phyloP scores from a whole-genome alignment of 2,329 filamentous ascomycete species.

The Penicillium fuscoglaucum region DNA sequence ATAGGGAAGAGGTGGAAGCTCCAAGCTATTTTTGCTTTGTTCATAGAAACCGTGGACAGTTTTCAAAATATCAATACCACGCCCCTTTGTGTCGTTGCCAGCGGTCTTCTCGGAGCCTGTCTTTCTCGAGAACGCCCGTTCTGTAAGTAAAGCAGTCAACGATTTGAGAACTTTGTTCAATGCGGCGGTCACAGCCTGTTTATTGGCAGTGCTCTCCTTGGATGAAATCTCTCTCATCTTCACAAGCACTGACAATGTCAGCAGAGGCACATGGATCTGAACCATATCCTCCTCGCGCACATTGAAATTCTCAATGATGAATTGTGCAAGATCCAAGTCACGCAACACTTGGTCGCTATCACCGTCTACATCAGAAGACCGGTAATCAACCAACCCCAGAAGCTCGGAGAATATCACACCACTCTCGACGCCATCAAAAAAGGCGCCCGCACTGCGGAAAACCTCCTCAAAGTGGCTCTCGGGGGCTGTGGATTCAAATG shows the following conservation, averaged over 20 bases:
- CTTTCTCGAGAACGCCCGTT: conserved; percentile 53
- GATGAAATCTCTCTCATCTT: conserved; percentile 45
- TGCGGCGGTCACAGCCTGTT: conserved; percentile 24
- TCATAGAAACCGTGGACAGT: conserved; percentile 68
- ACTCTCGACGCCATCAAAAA: conserved; percentile 97
- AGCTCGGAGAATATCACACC: conserved; percentile 88
- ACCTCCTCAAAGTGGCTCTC: conserved; percentile 80
- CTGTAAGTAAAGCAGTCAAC: conserved; percentile 47
- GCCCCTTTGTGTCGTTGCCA: conserved; percentile 18
- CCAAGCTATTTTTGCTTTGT: conserved; percentile 68
- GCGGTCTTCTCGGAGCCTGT: conserved; percentile 25
- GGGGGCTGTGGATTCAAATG: conserved; percentile 68
- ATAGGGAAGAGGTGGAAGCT: conserved; percentile 63
- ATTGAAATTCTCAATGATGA: conserved; percentile 86
- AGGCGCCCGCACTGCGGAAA: conserved; percentile 86
- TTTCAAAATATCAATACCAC: conserved; percentile 53
- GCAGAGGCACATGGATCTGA: conserved; percentile 76
- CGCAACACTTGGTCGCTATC: conserved; percentile 54
- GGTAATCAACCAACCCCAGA: conserved; percentile 61
- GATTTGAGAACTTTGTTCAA: conserved; percentile 34
- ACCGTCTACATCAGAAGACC: conserved; percentile 52
- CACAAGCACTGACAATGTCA: conserved; percentile 63
- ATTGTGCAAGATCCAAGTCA: conserved; percentile 72
- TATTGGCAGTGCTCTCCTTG: conserved; percentile 16
- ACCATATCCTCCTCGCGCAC: conserved; percentile 96